These are phyloP conservation scores for thale cress (Arabidopsis thaliana) DNA, from an alignment of 345 rosid species.

Conservation along the genomic window DNA sequence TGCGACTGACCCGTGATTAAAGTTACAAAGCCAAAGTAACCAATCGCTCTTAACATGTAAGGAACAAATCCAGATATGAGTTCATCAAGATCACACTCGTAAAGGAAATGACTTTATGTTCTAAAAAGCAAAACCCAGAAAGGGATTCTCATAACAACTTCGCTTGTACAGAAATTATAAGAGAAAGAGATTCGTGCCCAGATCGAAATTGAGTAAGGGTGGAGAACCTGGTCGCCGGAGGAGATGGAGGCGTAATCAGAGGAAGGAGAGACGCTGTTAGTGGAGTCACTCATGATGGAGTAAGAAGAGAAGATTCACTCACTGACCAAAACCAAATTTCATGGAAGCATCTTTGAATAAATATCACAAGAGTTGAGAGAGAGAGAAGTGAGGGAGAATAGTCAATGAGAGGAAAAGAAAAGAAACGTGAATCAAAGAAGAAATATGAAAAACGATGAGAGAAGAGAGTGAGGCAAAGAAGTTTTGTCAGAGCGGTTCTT, in stretches of 20 bases:
- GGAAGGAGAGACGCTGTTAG: conserved; percentile 59
- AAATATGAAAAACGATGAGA: conserved; percentile 10
- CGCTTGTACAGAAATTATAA: not conserved
- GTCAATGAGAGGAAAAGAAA: conserved; percentile 33
- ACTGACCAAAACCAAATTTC: conserved; percentile 30
- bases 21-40: not conserved
- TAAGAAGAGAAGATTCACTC: conserved; percentile 29
- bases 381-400: conserved; percentile 33
- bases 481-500: conserved; percentile 33
- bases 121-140: conserved; percentile 30
- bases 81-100: conserved; percentile 22
- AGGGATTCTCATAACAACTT: conserved; percentile 10
- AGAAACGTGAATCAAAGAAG: conserved; percentile 17
- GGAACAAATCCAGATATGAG: conserved; percentile 19
- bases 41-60: conserved; percentile 1
- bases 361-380: conserved; percentile 12
- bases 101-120: conserved; percentile 28
- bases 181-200: conserved; percentile 7
- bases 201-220: not conserved
- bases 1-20: conserved; percentile 24
- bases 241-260: conserved; percentile 66
- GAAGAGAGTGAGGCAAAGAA: not conserved
- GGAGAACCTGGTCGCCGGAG: conserved; percentile 68
- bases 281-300: conserved; percentile 75
- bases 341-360: conserved; percentile 38